Evolutionary conservation across 2,329 filamentous ascomycete genomes (phyloP).

Genomic region (Helicocarpus griseus): DNA sequence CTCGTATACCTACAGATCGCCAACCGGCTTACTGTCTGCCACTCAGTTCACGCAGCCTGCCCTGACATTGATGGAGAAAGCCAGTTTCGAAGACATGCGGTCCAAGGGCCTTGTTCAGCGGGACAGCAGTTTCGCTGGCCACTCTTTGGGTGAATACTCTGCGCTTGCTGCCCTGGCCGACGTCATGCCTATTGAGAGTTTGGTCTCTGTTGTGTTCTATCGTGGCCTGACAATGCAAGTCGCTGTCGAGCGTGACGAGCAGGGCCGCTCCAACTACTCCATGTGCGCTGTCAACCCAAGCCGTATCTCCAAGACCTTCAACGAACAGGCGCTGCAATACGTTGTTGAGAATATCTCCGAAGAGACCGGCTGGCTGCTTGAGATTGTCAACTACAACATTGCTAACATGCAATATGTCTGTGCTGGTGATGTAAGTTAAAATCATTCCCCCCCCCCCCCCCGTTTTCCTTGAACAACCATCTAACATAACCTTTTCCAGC

Average conservation of each 20-base stretch:
- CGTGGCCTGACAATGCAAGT: constrained; percentile 99
- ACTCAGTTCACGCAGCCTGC: constrained; percentile 98
- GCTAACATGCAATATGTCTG: constrained; percentile 62
- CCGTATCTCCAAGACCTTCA: constrained; percentile 97
- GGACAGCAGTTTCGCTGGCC: constrained; percentile 94
- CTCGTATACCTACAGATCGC: constrained; percentile 94
- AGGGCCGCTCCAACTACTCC: constrained; percentile 91
- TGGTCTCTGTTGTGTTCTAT: constrained; percentile 98
- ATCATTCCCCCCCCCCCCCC: background rate
- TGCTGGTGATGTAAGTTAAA: constrained; percentile 48
- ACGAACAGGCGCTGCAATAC: constrained; percentile 92
- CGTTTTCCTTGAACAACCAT: background rate
- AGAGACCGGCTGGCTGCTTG: constrained; percentile 86
- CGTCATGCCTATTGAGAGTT: constrained; percentile 98
- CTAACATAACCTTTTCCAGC: constrained; percentile 21
- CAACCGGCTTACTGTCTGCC: constrained; percentile 85
- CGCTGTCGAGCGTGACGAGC: constrained; percentile 88
- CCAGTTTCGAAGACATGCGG: constrained; percentile 98
- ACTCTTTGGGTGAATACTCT: constrained; percentile 97
- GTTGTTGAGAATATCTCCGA: constrained; percentile 93
- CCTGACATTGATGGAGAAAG: constrained; percentile 98
- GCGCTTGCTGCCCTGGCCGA: constrained; percentile 91
- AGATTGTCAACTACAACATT: constrained; percentile 94
- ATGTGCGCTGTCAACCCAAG: constrained; percentile 99
- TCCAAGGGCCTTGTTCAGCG: constrained; percentile 90